Conservation (phyloP, 148 eudicot species). For the Camellia sinensis region DNA sequence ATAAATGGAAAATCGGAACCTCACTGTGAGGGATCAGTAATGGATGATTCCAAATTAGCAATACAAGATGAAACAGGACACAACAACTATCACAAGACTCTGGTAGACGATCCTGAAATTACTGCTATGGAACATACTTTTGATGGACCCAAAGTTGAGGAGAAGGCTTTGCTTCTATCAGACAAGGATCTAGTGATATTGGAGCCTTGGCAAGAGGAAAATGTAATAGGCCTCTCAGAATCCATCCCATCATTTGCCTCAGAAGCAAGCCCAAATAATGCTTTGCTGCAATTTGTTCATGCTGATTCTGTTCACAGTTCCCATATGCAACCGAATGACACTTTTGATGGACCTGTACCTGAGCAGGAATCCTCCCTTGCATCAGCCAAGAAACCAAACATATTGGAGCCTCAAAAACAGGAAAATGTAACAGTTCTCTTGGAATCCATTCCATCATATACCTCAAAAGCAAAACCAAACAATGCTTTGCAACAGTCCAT, state of each 20-base stretch:
- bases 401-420: constrained; percentile 5
- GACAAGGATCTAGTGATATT: not conserved
- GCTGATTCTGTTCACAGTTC: not conserved
- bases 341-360: too few relatives aligned
- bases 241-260: not conserved
- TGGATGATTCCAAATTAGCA: not conserved
- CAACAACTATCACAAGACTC: not conserved
- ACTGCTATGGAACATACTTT: not conserved
- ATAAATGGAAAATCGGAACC: constrained; percentile 10
- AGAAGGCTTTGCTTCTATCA: constrained; percentile 2
- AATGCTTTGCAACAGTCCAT: constrained; percentile 3
- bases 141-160: constrained; percentile 8
- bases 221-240: not conserved
- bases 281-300: constrained; percentile 12
- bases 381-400: not conserved
- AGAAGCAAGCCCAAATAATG: constrained; percentile 12
- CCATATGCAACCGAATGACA: not conserved
- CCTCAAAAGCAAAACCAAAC: constrained; percentile 12
- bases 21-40: not conserved
- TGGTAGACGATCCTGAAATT: constrained; percentile 1
- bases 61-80: not conserved
- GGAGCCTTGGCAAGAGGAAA: constrained; percentile 5
- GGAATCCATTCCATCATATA: constrained; percentile 1
- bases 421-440: not conserved
- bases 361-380: too few relatives aligned